Percentiles rank a stretch among this genome's conserved stretches.
These are phyloP conservation scores for Entomortierella parvispora DNA, from an alignment of 192 early-diverging fungal species.

Conservation along the genomic window DNA sequence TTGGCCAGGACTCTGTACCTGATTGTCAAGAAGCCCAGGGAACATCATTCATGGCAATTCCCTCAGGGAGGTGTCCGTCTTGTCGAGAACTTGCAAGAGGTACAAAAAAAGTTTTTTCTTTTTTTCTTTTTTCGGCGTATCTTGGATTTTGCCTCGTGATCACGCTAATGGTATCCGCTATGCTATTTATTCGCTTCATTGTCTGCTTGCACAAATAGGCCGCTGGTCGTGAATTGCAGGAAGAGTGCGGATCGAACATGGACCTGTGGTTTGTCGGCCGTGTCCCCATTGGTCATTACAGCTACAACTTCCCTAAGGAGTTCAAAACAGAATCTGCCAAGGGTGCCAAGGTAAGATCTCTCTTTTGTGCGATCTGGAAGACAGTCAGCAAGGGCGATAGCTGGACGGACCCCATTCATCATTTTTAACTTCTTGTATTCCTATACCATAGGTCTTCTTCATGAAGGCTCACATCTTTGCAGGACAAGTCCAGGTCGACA, in stretches of 20 bases:
- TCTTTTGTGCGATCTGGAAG: too few species aligned
- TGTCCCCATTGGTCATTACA: slow-evolving; percentile 80
- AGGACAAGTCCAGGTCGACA: slow-evolving; percentile 74
- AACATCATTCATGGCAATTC: slow-evolving; percentile 74
- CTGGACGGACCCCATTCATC: neutral
- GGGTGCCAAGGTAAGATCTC: slow-evolving; percentile 57
- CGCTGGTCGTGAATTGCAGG: slow-evolving; percentile 75
- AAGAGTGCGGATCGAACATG: slow-evolving; percentile 78
- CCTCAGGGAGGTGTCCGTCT: slow-evolving; percentile 72
- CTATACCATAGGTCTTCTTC: slow-evolving; percentile 74
- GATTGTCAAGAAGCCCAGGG: slow-evolving; percentile 73
- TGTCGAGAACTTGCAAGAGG: slow-evolving; percentile 78
- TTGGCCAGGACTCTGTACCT: slow-evolving; percentile 84
- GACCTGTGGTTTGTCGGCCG: slow-evolving; percentile 90
- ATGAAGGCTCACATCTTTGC: slow-evolving; percentile 86
- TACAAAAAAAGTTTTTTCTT: slow-evolving; percentile 29
- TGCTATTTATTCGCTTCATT: neutral
- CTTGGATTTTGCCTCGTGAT: neutral
- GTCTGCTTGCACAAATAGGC: slow-evolving; percentile 70
- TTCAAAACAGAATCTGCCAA: slow-evolving; percentile 33
- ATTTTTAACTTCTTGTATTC: neutral
- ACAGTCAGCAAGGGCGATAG: too few species aligned
- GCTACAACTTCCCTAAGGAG: slow-evolving; percentile 52
- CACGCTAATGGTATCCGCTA: neutral
- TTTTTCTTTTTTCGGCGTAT: neutral